Base-by-base conservation (phyloP, 768 basidiomycete genomes). In the Neoboletus brunneissimus region DNA sequence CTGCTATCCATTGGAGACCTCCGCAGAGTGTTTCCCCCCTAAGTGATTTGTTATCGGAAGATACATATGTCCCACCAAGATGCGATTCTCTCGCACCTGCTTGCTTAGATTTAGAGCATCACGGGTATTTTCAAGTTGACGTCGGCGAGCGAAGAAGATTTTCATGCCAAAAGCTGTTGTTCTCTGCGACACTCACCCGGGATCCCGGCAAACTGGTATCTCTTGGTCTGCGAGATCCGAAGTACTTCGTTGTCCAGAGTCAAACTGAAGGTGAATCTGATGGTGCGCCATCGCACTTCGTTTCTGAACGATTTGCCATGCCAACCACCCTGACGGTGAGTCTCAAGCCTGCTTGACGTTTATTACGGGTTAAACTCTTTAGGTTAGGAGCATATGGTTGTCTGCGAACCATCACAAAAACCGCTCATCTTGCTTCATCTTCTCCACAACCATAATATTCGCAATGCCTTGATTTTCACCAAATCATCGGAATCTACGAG, bases 151-250 rank as follows among this genome's bases (percentile, higher is more conserved):
- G 64, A 45, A 83, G 76, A 64, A 75, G 76, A 41, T 71, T 82
- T 5, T 88, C 88, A 6, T 97, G 95, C 63, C 96, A 98, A 69
- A 98, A 98, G 67, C 79, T 99, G 4, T 77, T 99, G 9, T 97
- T 99, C 75, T 97, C 94, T 11, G 97, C 97, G 0, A 99, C 97
- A 0, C 80, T 98, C 31, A 97, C 95, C 0, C 83, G 87, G 10
- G 94, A 98, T 74, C 96, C 97, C 0, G 87, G 89, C n/a, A 95
- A 91, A 65, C 87, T 98, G 42, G 87, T 88, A 8, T 84, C 91
- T 0, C 77, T 99, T 37, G 81, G 86, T 45, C 75, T 99, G 38
- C 75, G 82, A 54, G 74, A 89, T 53, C 90, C 95, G 2, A 87
- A 89, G 65, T 99, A 97, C 72, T 89, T 95, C 60, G 82, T 97